A percentile compares a stretch with the other conserved stretches of the same genome.
Evolutionary conservation across 805 yeast species (phyloP).

Genomic region (Saturnispora bothae): DNA sequence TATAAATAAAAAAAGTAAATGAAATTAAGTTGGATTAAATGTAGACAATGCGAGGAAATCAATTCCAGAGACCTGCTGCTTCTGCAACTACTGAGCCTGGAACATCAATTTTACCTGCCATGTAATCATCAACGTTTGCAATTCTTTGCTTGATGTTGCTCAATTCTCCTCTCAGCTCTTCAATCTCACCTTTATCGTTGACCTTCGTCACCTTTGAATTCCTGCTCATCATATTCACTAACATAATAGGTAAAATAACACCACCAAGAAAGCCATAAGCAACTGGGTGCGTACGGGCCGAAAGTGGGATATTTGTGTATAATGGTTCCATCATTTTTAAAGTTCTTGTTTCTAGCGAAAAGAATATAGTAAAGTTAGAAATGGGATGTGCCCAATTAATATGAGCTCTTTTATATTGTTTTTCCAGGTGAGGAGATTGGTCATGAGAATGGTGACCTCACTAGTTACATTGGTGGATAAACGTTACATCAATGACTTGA

Average conservation of each 20-base stretch:
- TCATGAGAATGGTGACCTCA: no score
- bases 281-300: slow-evolving; percentile 12
- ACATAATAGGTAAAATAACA: slow-evolving; percentile 12
- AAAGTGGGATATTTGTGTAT: slow-evolving; percentile 9
- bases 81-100: slow-evolving; percentile 9
- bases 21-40: no score
- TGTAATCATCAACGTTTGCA: slow-evolving; percentile 14
- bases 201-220: slow-evolving; percentile 8
- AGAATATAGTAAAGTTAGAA: no score
- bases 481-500: neutral
- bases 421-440: neutral
- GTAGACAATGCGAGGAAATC: neutral
- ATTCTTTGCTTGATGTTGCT: slow-evolving; percentile 10
- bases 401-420: neutral
- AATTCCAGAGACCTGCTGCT: slow-evolving; percentile 7
- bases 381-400: no score
- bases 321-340: slow-evolving; percentile 4
- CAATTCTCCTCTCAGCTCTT: slow-evolving; percentile 6
- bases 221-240: slow-evolving; percentile 10
- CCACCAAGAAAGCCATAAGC: slow-evolving; percentile 15
- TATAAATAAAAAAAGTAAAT: neutral
- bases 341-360: neutral
- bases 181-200: slow-evolving; percentile 13
- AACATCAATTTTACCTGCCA: slow-evolving; percentile 11
- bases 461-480: neutral